Conservation (phyloP, 768 basidiomycete species). For the Leccinum incarnatum region DNA sequence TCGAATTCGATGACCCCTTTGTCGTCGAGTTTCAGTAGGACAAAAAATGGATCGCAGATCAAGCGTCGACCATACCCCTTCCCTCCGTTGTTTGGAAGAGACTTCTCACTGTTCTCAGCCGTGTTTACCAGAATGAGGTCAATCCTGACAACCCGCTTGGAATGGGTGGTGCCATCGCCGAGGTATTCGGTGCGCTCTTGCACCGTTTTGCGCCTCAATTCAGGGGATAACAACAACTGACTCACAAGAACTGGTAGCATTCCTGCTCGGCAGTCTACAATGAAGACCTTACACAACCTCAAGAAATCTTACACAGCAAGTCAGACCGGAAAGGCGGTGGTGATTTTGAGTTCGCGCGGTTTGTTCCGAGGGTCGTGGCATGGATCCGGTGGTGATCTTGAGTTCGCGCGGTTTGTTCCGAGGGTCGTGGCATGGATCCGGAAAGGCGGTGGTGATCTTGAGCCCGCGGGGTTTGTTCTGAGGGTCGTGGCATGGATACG, state of each 20-base stretch:
- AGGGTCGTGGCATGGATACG: conserved; percentile 94
- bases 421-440: conserved; percentile 44
- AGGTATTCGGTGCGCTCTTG: conserved; percentile 86
- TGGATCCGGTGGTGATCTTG: too few species aligned
- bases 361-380: too few species aligned
- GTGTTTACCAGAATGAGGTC: conserved; percentile 81
- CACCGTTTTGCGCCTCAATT: conserved; percentile 93
- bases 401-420: too few species aligned
- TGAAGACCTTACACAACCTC: conserved; percentile 82
- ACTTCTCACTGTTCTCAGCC: conserved; percentile 52
- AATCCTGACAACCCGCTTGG: conserved; percentile 97
- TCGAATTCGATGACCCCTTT: conserved; percentile 65
- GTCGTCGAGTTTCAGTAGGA: conserved; percentile 68
- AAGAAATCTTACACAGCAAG: conserved; percentile 50
- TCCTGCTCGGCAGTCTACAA: conserved; percentile 89
- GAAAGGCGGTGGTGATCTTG: conserved; percentile 81
- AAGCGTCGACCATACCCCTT: conserved; percentile 4
- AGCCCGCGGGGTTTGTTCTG: conserved; percentile 77
- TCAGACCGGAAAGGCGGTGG: too few species aligned
- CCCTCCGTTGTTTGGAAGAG: conserved; percentile 54
- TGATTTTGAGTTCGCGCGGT: too few species aligned
- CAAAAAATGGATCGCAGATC: conserved; percentile 59
- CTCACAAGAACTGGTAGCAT: conserved; percentile 95
- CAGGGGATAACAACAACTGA: conserved; percentile 97
- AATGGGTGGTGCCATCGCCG: conserved; percentile 93